Evolutionary conservation across 2,329 filamentous ascomycete genomes (phyloP), one percentile per base, ranked within the genome.

Genomic region (Cytospora mali): DNA sequence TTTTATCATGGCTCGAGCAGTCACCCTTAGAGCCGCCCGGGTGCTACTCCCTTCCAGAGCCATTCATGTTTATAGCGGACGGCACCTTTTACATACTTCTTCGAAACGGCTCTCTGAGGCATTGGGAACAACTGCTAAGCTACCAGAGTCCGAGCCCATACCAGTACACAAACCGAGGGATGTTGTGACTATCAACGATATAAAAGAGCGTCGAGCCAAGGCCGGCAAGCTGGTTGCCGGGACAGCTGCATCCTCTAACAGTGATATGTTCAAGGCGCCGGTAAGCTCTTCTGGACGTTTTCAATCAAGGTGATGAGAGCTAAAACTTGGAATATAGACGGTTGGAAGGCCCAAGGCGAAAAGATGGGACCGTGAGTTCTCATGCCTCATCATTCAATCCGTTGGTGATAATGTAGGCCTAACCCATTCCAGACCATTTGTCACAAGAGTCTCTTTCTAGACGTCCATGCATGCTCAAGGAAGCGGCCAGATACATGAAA

Each of bases 241-340:
- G 42, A 84, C 92, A 53, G 94, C 93, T 33, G 91, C 92, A 11
- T 83, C 84, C 56, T 88, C 90, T 2, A 88, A 89, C 75, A 91
- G 91, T 74, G 89, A 93, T 70, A 87, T 90, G 80, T 97, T 96
- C 77, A 95, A 95, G 77, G 87, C 87, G 58, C 82, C 86, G 60
- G 88, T 91, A 75, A 70, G 84, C 72, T 27, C 28, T 21, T 6
- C 13, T 42, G 7, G 3, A 39, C 2, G 6, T 42, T 9, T 52
- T 9, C 13, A 2, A 42, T 13, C 10, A 23, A 23, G 1, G 1
- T 18, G 10, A 13, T n/a, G 14, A 28, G 9, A 25, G 11, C 46
- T 55, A 28, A 59, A 6, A 21, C 16, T n/a, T 6, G 9, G 16
- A 28, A 1, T 64, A 58, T 58, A 75, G 77, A 64, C 68, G 49